These are phyloP conservation scores for Suillus placidus DNA, from an alignment of 768 basidiomycete species.

Conservation along the genomic window DNA sequence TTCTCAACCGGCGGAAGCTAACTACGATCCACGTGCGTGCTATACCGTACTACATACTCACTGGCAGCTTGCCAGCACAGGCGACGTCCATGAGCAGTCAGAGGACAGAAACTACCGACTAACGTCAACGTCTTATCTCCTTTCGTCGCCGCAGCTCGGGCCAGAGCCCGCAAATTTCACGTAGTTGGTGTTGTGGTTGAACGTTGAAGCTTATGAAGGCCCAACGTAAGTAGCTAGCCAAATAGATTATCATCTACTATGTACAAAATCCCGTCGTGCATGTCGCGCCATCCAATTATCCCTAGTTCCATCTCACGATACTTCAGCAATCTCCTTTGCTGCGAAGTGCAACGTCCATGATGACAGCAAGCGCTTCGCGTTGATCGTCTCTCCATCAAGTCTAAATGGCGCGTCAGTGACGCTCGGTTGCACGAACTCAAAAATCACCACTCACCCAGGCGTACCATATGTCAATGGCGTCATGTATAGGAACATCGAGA, in stretches of 20 bases:
- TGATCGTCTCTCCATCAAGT: constrained; percentile 83
- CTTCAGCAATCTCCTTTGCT: constrained; percentile 59
- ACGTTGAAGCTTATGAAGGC: no score
- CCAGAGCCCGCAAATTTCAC: not conserved
- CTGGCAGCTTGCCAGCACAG: not conserved
- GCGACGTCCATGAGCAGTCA: not conserved
- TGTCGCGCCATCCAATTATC: not conserved
- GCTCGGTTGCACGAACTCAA: constrained; percentile 12
- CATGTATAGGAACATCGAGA: constrained; percentile 72
- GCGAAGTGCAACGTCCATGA: constrained; percentile 97
- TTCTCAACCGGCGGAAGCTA: not conserved
- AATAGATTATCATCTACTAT: constrained; percentile 1
- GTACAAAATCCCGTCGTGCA: not conserved
- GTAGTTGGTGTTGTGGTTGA: not conserved
- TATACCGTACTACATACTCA: not conserved
- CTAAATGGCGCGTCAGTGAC: constrained; percentile 42
- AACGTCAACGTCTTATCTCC: not conserved
- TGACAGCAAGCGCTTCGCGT: constrained; percentile 76
- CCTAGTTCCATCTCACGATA: constrained; percentile 21
- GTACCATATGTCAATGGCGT: constrained; percentile 94
- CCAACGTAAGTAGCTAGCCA: not conserved
- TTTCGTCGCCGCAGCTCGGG: not conserved
- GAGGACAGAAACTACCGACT: not conserved
- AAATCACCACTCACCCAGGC: constrained; percentile 72
- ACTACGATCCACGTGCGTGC: not conserved